Conservation (phyloP, 1,284 basidiomycete species). For the Puccinia horiana region DNA sequence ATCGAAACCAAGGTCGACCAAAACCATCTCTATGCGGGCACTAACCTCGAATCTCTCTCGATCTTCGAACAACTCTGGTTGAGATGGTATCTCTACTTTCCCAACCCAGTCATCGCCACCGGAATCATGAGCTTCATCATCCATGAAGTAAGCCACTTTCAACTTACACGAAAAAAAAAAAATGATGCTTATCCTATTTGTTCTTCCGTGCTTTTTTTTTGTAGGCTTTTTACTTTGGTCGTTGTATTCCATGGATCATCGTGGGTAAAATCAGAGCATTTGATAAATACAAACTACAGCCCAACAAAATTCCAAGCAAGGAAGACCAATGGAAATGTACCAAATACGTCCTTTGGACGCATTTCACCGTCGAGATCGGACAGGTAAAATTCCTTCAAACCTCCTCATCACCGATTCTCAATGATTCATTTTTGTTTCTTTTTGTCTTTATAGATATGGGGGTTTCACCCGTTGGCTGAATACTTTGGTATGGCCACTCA, state of each 20-base stretch:
- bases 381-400: conserved; percentile 63
- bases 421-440: neutral
- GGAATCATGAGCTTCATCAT: conserved; percentile 89
- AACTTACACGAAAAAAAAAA: conserved; percentile 32
- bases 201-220: neutral
- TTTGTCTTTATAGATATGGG: conserved; percentile 71
- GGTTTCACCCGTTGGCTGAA: conserved; percentile 93
- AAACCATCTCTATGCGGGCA: conserved; percentile 59
- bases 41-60: conserved; percentile 69
- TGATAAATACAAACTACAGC: conserved; percentile 88
- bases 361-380: conserved; percentile 94
- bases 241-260: conserved; percentile 91
- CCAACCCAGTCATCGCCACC: conserved; percentile 89
- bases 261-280: conserved; percentile 93
- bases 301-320: conserved; percentile 73
- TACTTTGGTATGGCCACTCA: conserved; percentile 86
- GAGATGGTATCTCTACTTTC: conserved; percentile 56
- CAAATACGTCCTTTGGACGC: conserved; percentile 88
- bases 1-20: conserved; percentile 35
- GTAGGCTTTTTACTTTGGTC: conserved; percentile 93
- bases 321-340: conserved; percentile 94
- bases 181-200: conserved; percentile 26
- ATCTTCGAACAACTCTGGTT: conserved; percentile 78
- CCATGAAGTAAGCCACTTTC: conserved; percentile 72
- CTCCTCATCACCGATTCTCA: neutral